phyloP scores from a whole-genome alignment of 73 alveolate species.

The Uronychia setigera region DNA sequence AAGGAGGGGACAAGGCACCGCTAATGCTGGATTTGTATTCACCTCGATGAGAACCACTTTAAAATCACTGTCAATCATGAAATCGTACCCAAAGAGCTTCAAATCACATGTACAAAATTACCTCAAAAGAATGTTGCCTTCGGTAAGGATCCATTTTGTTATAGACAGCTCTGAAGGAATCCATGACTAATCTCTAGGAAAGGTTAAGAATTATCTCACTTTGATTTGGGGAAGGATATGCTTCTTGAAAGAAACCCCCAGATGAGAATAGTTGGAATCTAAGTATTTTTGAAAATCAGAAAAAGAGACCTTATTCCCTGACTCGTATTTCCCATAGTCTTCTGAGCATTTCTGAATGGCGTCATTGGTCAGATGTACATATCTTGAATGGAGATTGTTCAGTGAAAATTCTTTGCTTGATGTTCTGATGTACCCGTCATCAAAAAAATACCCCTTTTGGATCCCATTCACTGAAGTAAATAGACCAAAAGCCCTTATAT shows the following conservation, averaged over 20 bases:
- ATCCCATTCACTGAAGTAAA: constrained; percentile 45
- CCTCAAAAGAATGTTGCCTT: constrained; percentile 68
- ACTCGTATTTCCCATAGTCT: constrained; percentile 69
- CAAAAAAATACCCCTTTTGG: constrained; percentile 65
- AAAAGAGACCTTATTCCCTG: constrained; percentile 50
- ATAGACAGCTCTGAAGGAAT: constrained; percentile 62
- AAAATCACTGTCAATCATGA: constrained; percentile 90
- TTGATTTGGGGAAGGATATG: constrained; percentile 57
- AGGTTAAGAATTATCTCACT: neutral
- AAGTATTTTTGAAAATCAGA: constrained; percentile 54
- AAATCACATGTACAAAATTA: constrained; percentile 88
- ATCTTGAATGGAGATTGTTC: constrained; percentile 37
- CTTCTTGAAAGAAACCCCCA: constrained; percentile 22
- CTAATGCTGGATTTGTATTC: constrained; percentile 96
- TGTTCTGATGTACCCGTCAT: constrained; percentile 74
- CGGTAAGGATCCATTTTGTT: constrained; percentile 57
- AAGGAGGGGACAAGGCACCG: constrained; percentile 90
- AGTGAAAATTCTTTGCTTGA: constrained; percentile 45
- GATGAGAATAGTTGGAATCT: constrained; percentile 10
- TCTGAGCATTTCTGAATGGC: constrained; percentile 66
- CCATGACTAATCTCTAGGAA: constrained; percentile 32
- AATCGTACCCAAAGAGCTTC: constrained; percentile 94
- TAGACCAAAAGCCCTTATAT: constrained; percentile 55
- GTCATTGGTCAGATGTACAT: constrained; percentile 72
- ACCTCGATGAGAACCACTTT: constrained; percentile 92